Conservation (phyloP, 2,329 filamentous ascomycete species). For the Pleurostoma richardsiae region DNA sequence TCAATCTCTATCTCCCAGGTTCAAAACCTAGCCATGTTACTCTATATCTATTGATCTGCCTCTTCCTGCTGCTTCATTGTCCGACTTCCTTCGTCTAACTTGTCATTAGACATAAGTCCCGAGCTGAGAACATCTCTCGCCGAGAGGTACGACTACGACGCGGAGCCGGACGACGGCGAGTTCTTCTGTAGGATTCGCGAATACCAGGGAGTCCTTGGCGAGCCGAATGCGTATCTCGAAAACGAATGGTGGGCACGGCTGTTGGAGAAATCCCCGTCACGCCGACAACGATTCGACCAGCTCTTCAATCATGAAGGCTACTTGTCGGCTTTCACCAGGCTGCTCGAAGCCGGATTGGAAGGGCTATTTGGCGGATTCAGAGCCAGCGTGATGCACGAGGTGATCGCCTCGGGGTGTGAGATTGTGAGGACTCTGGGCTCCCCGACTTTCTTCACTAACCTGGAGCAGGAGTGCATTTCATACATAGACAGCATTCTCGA, state of each 20-base stretch:
- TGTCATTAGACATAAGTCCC: neutral
- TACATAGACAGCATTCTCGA: neutral
- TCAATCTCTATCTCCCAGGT: neutral
- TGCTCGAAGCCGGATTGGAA: neutral
- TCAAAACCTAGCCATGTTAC: neutral
- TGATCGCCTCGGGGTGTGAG: neutral
- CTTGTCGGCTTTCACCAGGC: neutral
- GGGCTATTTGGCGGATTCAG: neutral
- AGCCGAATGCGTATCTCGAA: neutral
- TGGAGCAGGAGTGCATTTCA: neutral
- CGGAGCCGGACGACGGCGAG: neutral
- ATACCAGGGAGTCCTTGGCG: neutral
- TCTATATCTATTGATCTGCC: neutral
- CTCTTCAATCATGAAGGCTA: neutral
- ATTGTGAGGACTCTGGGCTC: neutral
- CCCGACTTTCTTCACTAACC: neutral
- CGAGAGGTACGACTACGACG: neutral
- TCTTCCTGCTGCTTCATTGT: neutral
- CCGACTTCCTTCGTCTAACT: neutral
- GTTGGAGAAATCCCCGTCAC: neutral
- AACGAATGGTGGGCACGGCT: neutral
- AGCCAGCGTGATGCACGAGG: neutral
- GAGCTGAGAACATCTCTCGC: neutral
- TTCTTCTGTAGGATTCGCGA: neutral
- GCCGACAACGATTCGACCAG: neutral